Evolutionary conservation across 306 rosid species (phyloP).

Genomic region (Leucaena leucocephala): DNA sequence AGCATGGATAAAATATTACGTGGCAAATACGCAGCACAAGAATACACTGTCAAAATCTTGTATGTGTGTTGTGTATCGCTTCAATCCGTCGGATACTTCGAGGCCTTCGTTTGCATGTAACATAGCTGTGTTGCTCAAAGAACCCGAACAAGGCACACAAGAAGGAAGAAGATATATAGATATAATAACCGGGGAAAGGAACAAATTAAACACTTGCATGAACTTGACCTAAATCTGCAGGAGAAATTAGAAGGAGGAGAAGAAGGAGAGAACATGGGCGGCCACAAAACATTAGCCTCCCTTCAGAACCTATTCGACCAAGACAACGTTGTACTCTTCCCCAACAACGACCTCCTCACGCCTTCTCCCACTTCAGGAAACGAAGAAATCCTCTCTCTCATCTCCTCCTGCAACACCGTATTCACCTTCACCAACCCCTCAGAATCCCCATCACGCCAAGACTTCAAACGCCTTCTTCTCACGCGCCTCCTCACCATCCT

Average conservation of each 20-base stretch:
- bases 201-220: not conserved
- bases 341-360: slow-evolving; percentile 15
- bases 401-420: slow-evolving; percentile 58
- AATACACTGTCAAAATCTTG: not conserved
- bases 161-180: not conserved
- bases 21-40: not conserved
- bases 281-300: slow-evolving; percentile 44
- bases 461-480: slow-evolving; percentile 63
- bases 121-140: slow-evolving; percentile 38
- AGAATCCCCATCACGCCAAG: slow-evolving; percentile 64
- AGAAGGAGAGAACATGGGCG: slow-evolving; percentile 39
- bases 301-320: slow-evolving; percentile 55
- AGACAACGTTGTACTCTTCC: slow-evolving; percentile 31
- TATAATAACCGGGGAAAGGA: not conserved
- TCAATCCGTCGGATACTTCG: slow-evolving; percentile 47
- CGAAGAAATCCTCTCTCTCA: slow-evolving; percentile 58
- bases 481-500: slow-evolving; percentile 52
- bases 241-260: not conserved
- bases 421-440: slow-evolving; percentile 53
- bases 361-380: slow-evolving; percentile 43
- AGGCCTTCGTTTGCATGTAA: slow-evolving; percentile 47
- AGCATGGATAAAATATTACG: not conserved
- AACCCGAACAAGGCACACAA: slow-evolving; percentile 24
- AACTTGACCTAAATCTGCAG: not conserved
- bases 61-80: not conserved